Evolutionary conservation across 306 rosid species (phyloP).

Genomic region (Dryas octopetala): DNA sequence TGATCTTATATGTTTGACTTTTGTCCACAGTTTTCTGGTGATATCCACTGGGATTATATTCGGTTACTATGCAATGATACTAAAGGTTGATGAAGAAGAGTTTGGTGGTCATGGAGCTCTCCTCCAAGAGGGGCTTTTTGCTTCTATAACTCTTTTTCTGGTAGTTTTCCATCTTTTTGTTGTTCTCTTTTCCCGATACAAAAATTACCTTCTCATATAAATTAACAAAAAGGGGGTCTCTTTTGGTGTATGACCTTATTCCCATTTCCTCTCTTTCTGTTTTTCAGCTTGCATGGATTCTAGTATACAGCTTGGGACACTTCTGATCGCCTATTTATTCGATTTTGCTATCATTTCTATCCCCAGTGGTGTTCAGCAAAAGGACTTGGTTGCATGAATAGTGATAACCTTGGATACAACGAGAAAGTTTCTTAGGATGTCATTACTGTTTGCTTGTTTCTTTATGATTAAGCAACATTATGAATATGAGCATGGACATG

Average conservation of each 20-base stretch:
- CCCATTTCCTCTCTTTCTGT: slow-evolving; percentile 15
- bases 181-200: not conserved
- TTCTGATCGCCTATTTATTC: slow-evolving; percentile 56
- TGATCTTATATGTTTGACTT: slow-evolving; percentile 2
- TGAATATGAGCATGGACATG: slow-evolving; percentile 37
- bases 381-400: slow-evolving; percentile 29
- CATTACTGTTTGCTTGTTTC: slow-evolving; percentile 37
- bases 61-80: slow-evolving; percentile 77
- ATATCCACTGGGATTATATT: slow-evolving; percentile 71
- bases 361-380: slow-evolving; percentile 21
- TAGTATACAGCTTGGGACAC: slow-evolving; percentile 93
- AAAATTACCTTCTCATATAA: not conserved
- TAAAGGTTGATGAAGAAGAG: slow-evolving; percentile 95
- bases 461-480: slow-evolving; percentile 36
- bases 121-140: slow-evolving; percentile 97
- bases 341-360: slow-evolving; percentile 31
- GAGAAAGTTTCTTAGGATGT: slow-evolving; percentile 26
- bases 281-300: slow-evolving; percentile 87
- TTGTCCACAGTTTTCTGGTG: slow-evolving; percentile 65
- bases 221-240: not conserved
- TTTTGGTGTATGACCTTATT: not conserved
- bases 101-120: slow-evolving; percentile 98
- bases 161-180: slow-evolving; percentile 36
- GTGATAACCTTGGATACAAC: slow-evolving; percentile 18
- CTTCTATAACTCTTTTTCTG: slow-evolving; percentile 91